These are phyloP conservation scores for Limnanthes douglasii DNA, from an alignment of 345 rosid species.

Conservation along the genomic window DNA sequence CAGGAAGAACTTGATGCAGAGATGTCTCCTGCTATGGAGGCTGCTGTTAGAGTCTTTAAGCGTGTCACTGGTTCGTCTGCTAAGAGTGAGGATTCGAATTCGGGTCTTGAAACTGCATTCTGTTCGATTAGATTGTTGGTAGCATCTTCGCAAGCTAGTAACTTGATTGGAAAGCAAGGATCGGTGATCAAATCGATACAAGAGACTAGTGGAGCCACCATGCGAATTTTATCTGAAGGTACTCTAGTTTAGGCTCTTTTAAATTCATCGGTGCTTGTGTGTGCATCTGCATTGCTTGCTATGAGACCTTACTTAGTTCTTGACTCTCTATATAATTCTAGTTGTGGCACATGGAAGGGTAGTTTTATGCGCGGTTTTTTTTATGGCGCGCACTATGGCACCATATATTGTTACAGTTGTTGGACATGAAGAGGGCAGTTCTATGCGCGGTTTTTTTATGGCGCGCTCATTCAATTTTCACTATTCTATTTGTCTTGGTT, in stretches of 20 bases:
- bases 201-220: conserved; percentile 62
- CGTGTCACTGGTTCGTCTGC: conserved; percentile 32
- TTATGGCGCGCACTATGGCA: too few relatives aligned
- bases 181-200: conserved; percentile 71
- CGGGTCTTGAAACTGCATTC: conserved; percentile 32
- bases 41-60: conserved; percentile 39
- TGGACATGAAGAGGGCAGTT: too few relatives aligned
- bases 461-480: too few relatives aligned
- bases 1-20: conserved; percentile 41
- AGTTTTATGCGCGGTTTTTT: too few relatives aligned
- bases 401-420: too few relatives aligned
- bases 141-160: conserved; percentile 76
- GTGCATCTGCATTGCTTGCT: too few relatives aligned
- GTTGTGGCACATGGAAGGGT: too few relatives aligned
- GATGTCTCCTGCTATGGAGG: conserved; percentile 50
- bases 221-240: conserved; percentile 71
- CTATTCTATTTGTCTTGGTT: too few relatives aligned
- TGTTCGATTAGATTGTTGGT: conserved; percentile 58
- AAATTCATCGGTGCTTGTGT: neutral
- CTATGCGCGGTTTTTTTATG: too few relatives aligned
- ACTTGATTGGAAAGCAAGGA: conserved; percentile 89
- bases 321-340: too few relatives aligned
- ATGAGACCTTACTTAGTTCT: too few relatives aligned
- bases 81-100: conserved; percentile 19
- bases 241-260: conserved; percentile 1